These are phyloP conservation scores for Spencermartinsiella ligniputridi DNA, from an alignment of 1,139 yeast genomes.

Conservation along the genomic window DNA sequence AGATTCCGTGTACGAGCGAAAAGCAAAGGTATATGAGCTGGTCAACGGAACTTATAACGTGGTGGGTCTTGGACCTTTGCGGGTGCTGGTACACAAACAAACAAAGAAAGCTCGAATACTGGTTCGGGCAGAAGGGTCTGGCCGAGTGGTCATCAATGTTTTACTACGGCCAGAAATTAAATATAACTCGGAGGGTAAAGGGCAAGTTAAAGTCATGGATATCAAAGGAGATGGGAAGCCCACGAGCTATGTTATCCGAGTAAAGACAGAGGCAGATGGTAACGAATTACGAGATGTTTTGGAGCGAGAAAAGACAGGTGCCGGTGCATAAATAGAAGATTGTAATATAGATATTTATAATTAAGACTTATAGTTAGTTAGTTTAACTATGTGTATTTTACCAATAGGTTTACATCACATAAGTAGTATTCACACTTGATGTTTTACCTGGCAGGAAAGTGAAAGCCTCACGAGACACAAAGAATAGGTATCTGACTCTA, in stretches of 20 bases:
- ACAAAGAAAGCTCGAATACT: conserved; percentile 64
- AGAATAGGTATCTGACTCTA: no score
- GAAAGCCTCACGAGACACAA: no score
- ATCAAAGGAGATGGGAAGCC: conserved; percentile 45
- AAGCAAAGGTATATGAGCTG: conserved; percentile 69
- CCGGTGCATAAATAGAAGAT: neutral
- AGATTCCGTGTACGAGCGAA: conserved; percentile 54
- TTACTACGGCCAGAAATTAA: conserved; percentile 52
- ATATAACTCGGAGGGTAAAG: conserved; percentile 36
- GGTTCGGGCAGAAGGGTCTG: conserved; percentile 85
- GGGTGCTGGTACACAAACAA: conserved; percentile 57
- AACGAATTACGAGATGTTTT: conserved; percentile 53
- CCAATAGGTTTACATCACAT: no score
- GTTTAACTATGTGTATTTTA: no score
- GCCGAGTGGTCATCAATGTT: conserved; percentile 71
- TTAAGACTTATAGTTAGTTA: no score
- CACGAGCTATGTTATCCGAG: conserved; percentile 64
- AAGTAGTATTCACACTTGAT: no score
- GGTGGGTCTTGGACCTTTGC: conserved; percentile 77
- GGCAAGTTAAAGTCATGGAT: conserved; percentile 52
- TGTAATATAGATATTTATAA: conserved; percentile 1
- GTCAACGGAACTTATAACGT: conserved; percentile 30
- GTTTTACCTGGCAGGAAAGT: no score
- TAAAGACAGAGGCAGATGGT: conserved; percentile 71
- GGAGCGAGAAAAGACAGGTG: conserved; percentile 36